A percentile compares a stretch with the other conserved stretches of the same genome.
phyloP scores from a whole-genome alignment of 139 green algal species.

The Spirogloea muscicola region DNA sequence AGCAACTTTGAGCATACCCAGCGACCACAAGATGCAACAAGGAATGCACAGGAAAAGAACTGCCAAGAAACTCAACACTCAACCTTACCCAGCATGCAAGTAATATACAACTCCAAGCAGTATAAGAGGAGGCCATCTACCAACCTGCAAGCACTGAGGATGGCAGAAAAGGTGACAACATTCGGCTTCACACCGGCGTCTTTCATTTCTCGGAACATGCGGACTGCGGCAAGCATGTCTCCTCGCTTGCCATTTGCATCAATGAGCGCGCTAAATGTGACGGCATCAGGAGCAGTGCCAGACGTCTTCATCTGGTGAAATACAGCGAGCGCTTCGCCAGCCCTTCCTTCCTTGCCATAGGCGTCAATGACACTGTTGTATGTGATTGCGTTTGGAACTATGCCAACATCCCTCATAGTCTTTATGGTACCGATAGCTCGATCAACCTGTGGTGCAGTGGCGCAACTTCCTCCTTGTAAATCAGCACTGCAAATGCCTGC shows the following conservation, averaged over 20 bases:
- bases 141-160: slow-evolving; percentile 35
- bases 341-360: slow-evolving; percentile 26
- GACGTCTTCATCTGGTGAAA: slow-evolving; percentile 7
- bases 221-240: slow-evolving; percentile 8
- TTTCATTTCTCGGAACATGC: slow-evolving; percentile 39
- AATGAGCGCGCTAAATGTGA: slow-evolving; percentile 39
- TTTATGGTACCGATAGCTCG: slow-evolving; percentile 7
- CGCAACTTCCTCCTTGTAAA: no score
- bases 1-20: no score
- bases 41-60: no score
- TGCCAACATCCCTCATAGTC: slow-evolving; percentile 3
- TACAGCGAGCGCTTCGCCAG: slow-evolving; percentile 12
- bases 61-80: no score
- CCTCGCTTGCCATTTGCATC: slow-evolving; percentile 37
- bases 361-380: slow-evolving; percentile 43
- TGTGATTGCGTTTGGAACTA: slow-evolving; percentile 14
- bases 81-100: no score
- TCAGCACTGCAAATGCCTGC: no score
- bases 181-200: slow-evolving; percentile 39
- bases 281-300: slow-evolving; percentile 19
- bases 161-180: slow-evolving; percentile 44
- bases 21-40: no score
- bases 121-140: no score
- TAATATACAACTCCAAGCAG: no score
- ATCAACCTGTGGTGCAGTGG: slow-evolving; percentile 19